Conservation (phyloP, 2,329 filamentous ascomycete genomes). For the Calcarisporium arbuscula region DNA sequence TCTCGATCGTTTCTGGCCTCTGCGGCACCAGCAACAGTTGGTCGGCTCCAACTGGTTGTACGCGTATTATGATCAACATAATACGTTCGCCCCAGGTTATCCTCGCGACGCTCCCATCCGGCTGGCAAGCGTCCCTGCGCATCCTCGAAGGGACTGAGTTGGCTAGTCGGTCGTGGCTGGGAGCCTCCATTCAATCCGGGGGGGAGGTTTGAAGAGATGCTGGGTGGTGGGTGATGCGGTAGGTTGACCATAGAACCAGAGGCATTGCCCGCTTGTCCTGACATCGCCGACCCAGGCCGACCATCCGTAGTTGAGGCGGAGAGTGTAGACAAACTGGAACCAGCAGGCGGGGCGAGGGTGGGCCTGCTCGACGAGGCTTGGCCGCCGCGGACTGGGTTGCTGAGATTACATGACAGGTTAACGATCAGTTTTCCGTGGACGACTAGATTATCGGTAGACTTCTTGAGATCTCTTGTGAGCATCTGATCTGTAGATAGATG, state of each 20-base stretch:
- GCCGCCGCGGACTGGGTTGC: constrained; percentile 55
- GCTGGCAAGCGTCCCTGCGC: constrained; percentile 85
- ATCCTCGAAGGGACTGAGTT: constrained; percentile 90
- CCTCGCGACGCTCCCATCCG: constrained; percentile 93
- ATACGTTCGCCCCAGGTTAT: constrained; percentile 91
- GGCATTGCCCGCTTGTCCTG: constrained; percentile 38
- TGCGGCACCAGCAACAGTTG: constrained; percentile 69
- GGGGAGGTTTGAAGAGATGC: constrained; percentile 29
- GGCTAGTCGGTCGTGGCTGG: constrained; percentile 27
- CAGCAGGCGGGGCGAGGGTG: constrained; percentile 35
- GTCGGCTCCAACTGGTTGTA: constrained; percentile 93
- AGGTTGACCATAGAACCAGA: constrained; percentile 34
- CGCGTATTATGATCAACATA: constrained; percentile 98
- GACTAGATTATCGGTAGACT: constrained; percentile 95
- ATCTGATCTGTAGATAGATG: constrained; percentile 90
- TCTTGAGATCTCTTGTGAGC: constrained; percentile 95
- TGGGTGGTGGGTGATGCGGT: constrained; percentile 41
- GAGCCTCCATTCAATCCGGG: constrained; percentile 21
- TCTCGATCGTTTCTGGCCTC: constrained; percentile 71
- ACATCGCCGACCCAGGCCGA: constrained; percentile 47
- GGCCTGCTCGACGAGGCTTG: constrained; percentile 40
- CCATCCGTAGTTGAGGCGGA: constrained; percentile 39
- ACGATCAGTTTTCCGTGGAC: constrained; percentile 97
- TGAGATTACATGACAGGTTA: constrained; percentile 88
- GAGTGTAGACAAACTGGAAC: constrained; percentile 37